phyloP scores from a whole-genome alignment of 2,329 filamentous ascomycete genomes.

The Niveomyces coronatus region DNA sequence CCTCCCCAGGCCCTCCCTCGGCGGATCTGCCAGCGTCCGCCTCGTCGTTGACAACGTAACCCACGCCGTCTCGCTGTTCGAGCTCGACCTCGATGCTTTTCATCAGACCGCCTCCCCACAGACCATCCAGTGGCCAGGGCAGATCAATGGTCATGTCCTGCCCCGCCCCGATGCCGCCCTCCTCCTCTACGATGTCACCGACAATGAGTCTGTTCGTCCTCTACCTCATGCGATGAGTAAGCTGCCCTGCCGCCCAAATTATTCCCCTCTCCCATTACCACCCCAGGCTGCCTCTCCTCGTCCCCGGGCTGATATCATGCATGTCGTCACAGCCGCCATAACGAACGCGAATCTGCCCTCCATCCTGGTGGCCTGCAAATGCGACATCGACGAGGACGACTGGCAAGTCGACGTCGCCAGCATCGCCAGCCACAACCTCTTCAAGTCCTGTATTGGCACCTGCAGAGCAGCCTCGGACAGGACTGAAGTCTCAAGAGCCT shows the following conservation, averaged over 20 bases:
- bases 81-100: slow-evolving; percentile 56
- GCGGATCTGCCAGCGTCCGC: slow-evolving; percentile 45
- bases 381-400: slow-evolving; percentile 62
- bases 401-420: slow-evolving; percentile 61
- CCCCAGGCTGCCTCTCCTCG: too few relatives aligned
- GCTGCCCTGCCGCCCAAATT: slow-evolving; percentile 33
- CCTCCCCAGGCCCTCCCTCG: slow-evolving; percentile 40
- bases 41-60: slow-evolving; percentile 48
- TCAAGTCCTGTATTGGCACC: slow-evolving; percentile 59
- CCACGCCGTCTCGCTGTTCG: slow-evolving; percentile 51
- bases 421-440: slow-evolving; percentile 51
- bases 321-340: slow-evolving; percentile 66
- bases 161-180: slow-evolving; percentile 75
- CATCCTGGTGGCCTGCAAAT: slow-evolving; percentile 81
- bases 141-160: slow-evolving; percentile 58
- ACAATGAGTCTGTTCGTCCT: slow-evolving; percentile 61
- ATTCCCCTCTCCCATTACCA: slow-evolving; percentile 6
- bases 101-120: slow-evolving; percentile 43
- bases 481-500: slow-evolving; percentile 63
- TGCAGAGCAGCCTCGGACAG: slow-evolving; percentile 63
- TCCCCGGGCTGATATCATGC: too few relatives aligned
- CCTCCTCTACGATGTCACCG: slow-evolving; percentile 79
- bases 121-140: slow-evolving; percentile 56
- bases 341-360: slow-evolving; percentile 64
- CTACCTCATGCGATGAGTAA: slow-evolving; percentile 71